phyloP scores from a whole-genome alignment of 2,329 filamentous ascomycete genomes.

The Tolypocladium guangdongense region DNA sequence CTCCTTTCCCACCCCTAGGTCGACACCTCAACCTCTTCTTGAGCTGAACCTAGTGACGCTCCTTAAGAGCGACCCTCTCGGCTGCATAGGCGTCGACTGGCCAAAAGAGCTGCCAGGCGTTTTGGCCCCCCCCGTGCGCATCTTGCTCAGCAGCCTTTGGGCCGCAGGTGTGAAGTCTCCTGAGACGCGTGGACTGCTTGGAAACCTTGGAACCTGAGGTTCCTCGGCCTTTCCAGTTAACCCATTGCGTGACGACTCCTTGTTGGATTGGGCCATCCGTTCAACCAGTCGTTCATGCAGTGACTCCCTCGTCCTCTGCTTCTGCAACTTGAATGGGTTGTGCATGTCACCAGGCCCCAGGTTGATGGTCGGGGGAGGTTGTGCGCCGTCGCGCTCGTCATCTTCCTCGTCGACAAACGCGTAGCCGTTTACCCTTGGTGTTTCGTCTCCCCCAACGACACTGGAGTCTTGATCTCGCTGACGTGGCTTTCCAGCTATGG shows the following conservation, averaged over 20 bases:
- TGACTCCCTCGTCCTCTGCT: slow-evolving; percentile 65
- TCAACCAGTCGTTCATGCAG: slow-evolving; percentile 84
- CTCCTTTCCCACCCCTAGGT: neutral
- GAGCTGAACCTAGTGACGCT: slow-evolving; percentile 17
- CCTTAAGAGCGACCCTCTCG: slow-evolving; percentile 26
- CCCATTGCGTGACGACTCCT: slow-evolving; percentile 46
- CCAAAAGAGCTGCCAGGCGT: slow-evolving; percentile 21
- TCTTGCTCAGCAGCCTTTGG: slow-evolving; percentile 53
- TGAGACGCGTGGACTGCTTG: slow-evolving; percentile 50
- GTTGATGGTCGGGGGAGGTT: slow-evolving; percentile 33
- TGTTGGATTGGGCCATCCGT: slow-evolving; percentile 61
- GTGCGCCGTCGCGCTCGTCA: slow-evolving; percentile 23
- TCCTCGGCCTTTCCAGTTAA: slow-evolving; percentile 47
- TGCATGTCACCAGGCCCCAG: slow-evolving; percentile 50
- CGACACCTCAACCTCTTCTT: slow-evolving; percentile 4
- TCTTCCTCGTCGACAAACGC: slow-evolving; percentile 76
- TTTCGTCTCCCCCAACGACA: slow-evolving; percentile 54
- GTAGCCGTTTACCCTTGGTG: slow-evolving; percentile 86
- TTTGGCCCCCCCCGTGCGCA: slow-evolving; percentile 34
- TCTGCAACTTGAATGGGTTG: slow-evolving; percentile 72
- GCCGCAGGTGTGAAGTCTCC: slow-evolving; percentile 63
- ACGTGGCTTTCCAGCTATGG: slow-evolving; percentile 63
- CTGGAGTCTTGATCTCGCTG: slow-evolving; percentile 50
- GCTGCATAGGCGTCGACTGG: slow-evolving; percentile 25
- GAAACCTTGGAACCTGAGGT: slow-evolving; percentile 59